These are phyloP conservation scores for Piper betle DNA, from an alignment of 164 flowering plant species.

Conservation along the genomic window DNA sequence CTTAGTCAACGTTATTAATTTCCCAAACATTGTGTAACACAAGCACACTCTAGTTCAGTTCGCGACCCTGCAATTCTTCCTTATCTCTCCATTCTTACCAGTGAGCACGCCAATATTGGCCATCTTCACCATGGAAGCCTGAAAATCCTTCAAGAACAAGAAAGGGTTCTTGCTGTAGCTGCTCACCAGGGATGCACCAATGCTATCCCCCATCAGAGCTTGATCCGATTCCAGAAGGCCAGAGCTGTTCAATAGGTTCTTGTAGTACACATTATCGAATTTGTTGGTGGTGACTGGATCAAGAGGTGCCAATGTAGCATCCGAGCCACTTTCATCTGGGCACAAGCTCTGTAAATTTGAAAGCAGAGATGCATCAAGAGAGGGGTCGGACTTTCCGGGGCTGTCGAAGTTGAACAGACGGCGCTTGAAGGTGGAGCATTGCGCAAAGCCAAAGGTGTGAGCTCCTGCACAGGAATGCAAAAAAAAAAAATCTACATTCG, in stretches of 20 bases:
- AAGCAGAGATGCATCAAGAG: conserved; percentile 34
- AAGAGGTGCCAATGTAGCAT: conserved; percentile 41
- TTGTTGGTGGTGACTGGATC: conserved; percentile 27
- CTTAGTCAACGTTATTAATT: no score
- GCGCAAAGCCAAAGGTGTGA: conserved; percentile 70
- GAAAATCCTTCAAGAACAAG: conserved; percentile 45
- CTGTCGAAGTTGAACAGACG: conserved; percentile 56
- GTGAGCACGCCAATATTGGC: conserved; percentile 46
- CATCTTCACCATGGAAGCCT: conserved; percentile 52
- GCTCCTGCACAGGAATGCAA: conserved; percentile 29
- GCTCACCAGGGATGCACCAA: conserved; percentile 35
- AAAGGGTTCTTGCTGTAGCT: conserved; percentile 31
- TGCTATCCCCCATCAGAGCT: conserved; percentile 34
- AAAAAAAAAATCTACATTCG: neutral
- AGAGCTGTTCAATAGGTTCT: conserved; percentile 33
- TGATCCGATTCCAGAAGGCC: conserved; percentile 73
- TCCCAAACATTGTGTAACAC: no score
- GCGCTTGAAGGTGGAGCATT: conserved; percentile 51
- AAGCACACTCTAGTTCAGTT: conserved; percentile 13
- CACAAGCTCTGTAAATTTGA: conserved; percentile 32
- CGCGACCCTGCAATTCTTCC: conserved; percentile 44
- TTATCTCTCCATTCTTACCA: conserved; percentile 47
- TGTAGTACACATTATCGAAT: conserved; percentile 52
- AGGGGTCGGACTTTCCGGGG: conserved; percentile 53
- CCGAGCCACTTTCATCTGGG: conserved; percentile 29